Percentiles rank a stretch among this genome's conserved stretches.
phyloP scores from a whole-genome alignment of 805 yeast species.

The Tetrapisispora fleetii region DNA sequence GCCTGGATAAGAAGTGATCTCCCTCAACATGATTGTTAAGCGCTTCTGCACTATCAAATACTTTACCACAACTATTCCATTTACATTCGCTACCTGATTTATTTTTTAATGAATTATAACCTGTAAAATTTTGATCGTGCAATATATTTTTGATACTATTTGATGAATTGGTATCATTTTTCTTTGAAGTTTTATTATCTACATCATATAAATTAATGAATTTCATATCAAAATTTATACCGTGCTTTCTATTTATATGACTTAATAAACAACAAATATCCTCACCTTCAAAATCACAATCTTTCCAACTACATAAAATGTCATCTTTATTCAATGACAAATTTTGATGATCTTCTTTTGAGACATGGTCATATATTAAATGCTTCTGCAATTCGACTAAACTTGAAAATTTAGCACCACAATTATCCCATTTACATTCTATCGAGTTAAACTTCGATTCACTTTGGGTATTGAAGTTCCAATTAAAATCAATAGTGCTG shows the following conservation, averaged over 20 bases:
- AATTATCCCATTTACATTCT: conserved; percentile 62
- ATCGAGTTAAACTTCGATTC: conserved; percentile 15
- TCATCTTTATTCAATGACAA: not conserved
- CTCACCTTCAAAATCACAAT: conserved; percentile 50
- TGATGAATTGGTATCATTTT: not conserved
- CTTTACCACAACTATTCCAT: conserved; percentile 38
- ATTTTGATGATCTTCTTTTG: conserved; percentile 14
- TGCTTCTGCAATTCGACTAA: conserved; percentile 41
- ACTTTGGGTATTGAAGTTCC: conserved; percentile 28
- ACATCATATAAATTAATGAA: conserved; percentile 10
- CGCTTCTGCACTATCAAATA: conserved; percentile 45
- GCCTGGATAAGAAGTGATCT: conserved; percentile 66
- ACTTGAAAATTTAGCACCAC: conserved; percentile 36
- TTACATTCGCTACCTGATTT: conserved; percentile 10
- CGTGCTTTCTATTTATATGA: conserved; percentile 48
- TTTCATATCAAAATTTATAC: conserved; percentile 27
- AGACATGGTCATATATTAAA: conserved; percentile 39
- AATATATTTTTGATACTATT: too few species aligned
- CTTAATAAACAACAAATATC: conserved; percentile 45
- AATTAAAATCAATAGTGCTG: conserved; percentile 34
- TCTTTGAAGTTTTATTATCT: too few species aligned
- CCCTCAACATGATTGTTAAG: conserved; percentile 62
- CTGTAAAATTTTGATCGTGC: not conserved
- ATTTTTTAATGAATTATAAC: not conserved
- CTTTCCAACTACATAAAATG: conserved; percentile 58